Percentiles rank a stretch among this genome's conserved stretches.
Conservation (phyloP, 306 rosid genomes). For the Phaseolus lunatus region DNA sequence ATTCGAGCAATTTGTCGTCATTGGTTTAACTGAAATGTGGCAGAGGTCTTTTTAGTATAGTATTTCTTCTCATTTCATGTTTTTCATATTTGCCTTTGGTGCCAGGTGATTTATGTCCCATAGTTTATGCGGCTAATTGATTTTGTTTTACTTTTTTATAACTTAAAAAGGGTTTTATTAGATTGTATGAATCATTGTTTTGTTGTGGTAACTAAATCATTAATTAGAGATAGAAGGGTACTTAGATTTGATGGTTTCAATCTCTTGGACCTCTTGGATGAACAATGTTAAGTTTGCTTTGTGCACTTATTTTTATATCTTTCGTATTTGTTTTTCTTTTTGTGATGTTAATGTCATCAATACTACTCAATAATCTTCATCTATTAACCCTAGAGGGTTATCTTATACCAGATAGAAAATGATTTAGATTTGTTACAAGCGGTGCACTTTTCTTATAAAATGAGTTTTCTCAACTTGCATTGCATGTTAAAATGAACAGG, state of each 20-base stretch:
- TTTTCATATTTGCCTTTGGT: conserved; percentile 32
- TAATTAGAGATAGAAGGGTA: conserved; percentile 18
- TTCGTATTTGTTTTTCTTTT: background rate
- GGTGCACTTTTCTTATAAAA: too few relatives aligned
- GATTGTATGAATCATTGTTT: conserved; percentile 34
- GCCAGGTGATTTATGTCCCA: conserved; percentile 22
- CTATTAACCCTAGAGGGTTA: background rate
- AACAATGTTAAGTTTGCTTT: background rate
- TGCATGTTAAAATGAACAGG: too few relatives aligned
- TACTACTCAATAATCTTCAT: background rate
- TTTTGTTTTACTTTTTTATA: conserved; percentile 4
- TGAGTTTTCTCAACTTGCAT: too few relatives aligned
- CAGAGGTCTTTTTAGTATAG: conserved; percentile 26
- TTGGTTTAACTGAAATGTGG: conserved; percentile 25
- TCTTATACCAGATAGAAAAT: background rate
- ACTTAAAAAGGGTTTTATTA: background rate
- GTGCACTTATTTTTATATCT: background rate
- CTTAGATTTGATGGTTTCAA: conserved; percentile 2
- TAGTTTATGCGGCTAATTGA: conserved; percentile 29
- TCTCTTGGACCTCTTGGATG: background rate
- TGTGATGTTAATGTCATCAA: conserved; percentile 12
- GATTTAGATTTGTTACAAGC: background rate
- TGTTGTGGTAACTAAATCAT: conserved; percentile 16
- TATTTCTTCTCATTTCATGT: background rate
- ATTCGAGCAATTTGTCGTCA: background rate